phyloP scores from a whole-genome alignment of 1,284 basidiomycete genomes.

The Macrocybe sp. region DNA sequence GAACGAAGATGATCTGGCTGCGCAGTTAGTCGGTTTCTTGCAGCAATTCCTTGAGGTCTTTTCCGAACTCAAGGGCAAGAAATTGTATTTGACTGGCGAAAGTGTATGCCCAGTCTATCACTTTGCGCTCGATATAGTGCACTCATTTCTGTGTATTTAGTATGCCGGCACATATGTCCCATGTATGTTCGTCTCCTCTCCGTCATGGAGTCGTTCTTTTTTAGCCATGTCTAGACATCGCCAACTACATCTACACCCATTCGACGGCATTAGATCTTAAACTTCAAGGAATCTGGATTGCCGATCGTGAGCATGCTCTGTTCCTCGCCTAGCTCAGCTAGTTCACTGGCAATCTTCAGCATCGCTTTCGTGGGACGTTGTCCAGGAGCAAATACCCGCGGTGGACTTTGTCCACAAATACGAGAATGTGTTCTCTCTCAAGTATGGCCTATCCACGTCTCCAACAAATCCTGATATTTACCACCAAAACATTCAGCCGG shows the following conservation, averaged over 20 bases:
- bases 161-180: slow-evolving; percentile 67
- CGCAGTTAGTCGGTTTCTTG: slow-evolving; percentile 62
- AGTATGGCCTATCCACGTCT: slow-evolving; percentile 34
- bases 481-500: slow-evolving; percentile 33
- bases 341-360: slow-evolving; percentile 28
- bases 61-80: slow-evolving; percentile 64
- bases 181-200: slow-evolving; percentile 30
- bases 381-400: slow-evolving; percentile 63
- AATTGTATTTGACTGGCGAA: slow-evolving; percentile 64
- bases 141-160: slow-evolving; percentile 30
- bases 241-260: slow-evolving; percentile 65
- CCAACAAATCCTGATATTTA: background rate
- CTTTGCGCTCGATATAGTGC: slow-evolving; percentile 41
- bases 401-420: slow-evolving; percentile 71
- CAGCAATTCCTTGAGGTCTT: slow-evolving; percentile 74
- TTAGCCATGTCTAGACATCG: slow-evolving; percentile 46
- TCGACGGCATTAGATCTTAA: slow-evolving; percentile 46
- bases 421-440: slow-evolving; percentile 62
- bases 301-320: slow-evolving; percentile 51
- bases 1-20: slow-evolving; percentile 64
- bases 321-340: background rate
- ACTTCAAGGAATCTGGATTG: slow-evolving; percentile 69
- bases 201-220: background rate
- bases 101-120: slow-evolving; percentile 44
- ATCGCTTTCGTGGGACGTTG: slow-evolving; percentile 51